Percentiles rank a stretch among this genome's conserved stretches.
Evolutionary conservation across 768 basidiomycete species (phyloP).

Genomic region (Rhizopogon vesiculosus): DNA sequence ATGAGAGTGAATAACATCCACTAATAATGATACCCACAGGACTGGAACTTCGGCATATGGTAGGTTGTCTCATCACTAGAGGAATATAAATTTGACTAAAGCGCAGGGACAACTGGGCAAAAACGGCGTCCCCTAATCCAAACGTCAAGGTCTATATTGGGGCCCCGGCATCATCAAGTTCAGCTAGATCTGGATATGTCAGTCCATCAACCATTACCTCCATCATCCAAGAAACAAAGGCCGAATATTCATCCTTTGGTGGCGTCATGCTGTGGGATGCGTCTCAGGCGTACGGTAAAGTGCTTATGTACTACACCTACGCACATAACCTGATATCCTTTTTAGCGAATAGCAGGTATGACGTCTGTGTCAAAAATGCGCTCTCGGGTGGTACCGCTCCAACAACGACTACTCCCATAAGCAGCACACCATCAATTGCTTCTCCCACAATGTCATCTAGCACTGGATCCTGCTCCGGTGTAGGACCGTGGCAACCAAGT

Average conservation of each 20-base stretch:
- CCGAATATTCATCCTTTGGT: constrained; percentile 39
- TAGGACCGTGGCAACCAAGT: background rate
- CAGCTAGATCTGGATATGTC: constrained; percentile 40
- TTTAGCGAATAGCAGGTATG: constrained; percentile 39
- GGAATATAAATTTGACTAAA: background rate
- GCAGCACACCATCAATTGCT: constrained; percentile 4
- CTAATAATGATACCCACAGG: constrained; percentile 29
- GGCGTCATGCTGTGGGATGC: constrained; percentile 41
- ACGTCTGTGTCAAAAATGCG: constrained; percentile 37
- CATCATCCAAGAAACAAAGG: constrained; percentile 28
- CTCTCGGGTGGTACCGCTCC: constrained; percentile 20
- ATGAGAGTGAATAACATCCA: background rate
- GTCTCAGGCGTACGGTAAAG: constrained; percentile 37
- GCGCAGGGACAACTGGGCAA: constrained; percentile 47
- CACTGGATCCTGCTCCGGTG: constrained; percentile 34
- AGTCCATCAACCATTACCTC: constrained; percentile 24
- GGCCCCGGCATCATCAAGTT: constrained; percentile 35
- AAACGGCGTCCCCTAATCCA: constrained; percentile 34
- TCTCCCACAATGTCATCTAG: constrained; percentile 11
- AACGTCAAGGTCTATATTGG: constrained; percentile 47
- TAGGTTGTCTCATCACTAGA: constrained; percentile 19
- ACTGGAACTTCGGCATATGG: constrained; percentile 40
- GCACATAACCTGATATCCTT: background rate
- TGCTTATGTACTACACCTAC: background rate
- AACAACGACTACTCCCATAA: constrained; percentile 12